phyloP scores from a whole-genome alignment of 1,284 basidiomycete species.

The Lignosus rhinocerotis region DNA sequence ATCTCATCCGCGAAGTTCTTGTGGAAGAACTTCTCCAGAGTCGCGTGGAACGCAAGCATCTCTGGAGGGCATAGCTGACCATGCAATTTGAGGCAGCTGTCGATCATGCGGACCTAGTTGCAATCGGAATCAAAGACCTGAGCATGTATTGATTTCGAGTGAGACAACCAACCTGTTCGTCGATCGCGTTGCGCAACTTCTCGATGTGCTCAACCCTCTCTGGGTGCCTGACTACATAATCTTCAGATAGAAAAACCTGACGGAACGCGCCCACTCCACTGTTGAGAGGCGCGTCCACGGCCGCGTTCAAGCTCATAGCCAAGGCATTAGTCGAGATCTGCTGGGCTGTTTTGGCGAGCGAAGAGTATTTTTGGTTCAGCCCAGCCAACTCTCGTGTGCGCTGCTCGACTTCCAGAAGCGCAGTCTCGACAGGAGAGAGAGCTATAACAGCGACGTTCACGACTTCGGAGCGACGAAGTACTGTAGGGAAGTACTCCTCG shows the following conservation, averaged over 20 bases:
- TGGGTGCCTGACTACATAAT: constrained; percentile 70
- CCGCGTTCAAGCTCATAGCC: constrained; percentile 85
- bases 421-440: constrained; percentile 86
- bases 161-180: constrained; percentile 68
- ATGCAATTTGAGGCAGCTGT: constrained; percentile 83
- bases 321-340: constrained; percentile 80
- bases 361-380: constrained; percentile 71
- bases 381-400: constrained; percentile 77
- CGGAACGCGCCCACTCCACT: constrained; percentile 81
- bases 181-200: constrained; percentile 72
- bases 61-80: constrained; percentile 81
- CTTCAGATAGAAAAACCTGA: constrained; percentile 73
- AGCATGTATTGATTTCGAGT: neutral
- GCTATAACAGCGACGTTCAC: constrained; percentile 75
- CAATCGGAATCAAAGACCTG: neutral
- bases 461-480: constrained; percentile 89
- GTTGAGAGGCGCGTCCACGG: constrained; percentile 82
- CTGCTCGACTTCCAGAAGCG: constrained; percentile 76
- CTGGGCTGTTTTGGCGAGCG: constrained; percentile 75
- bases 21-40: constrained; percentile 84
- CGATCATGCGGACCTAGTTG: constrained; percentile 73
- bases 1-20: constrained; percentile 93
- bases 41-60: constrained; percentile 91
- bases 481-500: constrained; percentile 90
- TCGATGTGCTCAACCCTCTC: constrained; percentile 72